Evolutionary conservation across 1,284 basidiomycete genomes (phyloP), one percentile per base, ranked within the genome.

Genomic region (Cryptococcus sp.): DNA sequence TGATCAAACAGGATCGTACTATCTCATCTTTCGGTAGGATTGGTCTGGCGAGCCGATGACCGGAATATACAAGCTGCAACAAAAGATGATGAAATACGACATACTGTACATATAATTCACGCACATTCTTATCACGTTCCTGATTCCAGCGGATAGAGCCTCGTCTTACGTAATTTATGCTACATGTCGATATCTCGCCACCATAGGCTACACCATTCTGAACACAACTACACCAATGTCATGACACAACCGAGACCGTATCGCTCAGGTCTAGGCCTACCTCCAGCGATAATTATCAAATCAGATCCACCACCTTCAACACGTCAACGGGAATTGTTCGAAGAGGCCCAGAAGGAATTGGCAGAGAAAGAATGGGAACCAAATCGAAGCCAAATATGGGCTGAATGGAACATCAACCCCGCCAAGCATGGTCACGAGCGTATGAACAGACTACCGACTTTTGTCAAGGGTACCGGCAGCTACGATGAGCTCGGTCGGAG

Each of bases 331-430:
- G 45, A 45, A 46, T 42, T 31, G 23, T 39, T 44, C 32, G 16
- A 19, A 14, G 37, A 21, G 0, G 31, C n/a, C 22, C 13, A 23
- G 4, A 3, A 4, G 14, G 14, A 47, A 31, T 19, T 40, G 2
- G 10, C 43, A 14, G 34, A 46, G n/a, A 39, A 16, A 19, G 13
- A 51, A 14, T 3, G 28, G 21, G 32, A 22, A 43, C 36, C 18
- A n/a, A 9, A 25, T 18, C 25, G 21, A 21, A 14, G 2, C 16
- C 34, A 40, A 40, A 54, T 41, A 45, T 70, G 66, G 66, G 61
- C 57, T 51, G 70, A 70, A 43, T 74, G 72, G 72, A 55, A 67
- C 50, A 65, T 63, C 19, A 68, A 70, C 45, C 64, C 66, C 2
- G 48, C 64, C 4, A 55, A 50, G 16, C 68, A 74, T 49, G 70